Evolutionary conservation across 176 grass and related monocot species (phyloP).

Genomic region (Ananas comosus): DNA sequence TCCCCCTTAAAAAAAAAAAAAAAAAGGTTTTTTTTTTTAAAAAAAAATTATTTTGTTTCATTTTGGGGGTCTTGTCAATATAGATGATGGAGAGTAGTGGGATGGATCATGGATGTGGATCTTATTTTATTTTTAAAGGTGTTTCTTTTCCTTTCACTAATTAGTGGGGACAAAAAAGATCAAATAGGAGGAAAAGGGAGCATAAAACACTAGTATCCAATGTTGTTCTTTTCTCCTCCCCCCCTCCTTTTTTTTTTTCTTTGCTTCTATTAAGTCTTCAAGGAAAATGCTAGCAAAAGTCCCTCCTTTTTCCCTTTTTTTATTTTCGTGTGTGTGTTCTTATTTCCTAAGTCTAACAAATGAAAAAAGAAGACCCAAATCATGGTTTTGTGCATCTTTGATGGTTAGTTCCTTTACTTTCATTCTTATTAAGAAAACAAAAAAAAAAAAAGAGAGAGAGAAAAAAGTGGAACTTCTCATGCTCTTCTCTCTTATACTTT

Average conservation of each 20-base stretch:
- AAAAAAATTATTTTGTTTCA: too few relatives aligned
- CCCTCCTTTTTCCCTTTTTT: neutral
- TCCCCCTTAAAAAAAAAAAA: too few relatives aligned
- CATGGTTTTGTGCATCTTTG: constrained; percentile 1
- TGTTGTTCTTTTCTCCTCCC: neutral
- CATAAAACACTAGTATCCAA: constrained; percentile 16
- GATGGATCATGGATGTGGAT: too few relatives aligned
- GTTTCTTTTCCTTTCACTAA: too few relatives aligned
- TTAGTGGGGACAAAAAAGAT: too few relatives aligned
- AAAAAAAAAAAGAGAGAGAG: neutral
- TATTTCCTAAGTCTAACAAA: constrained; percentile 9
- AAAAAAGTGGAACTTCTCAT: constrained; percentile 7
- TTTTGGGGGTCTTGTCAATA: too few relatives aligned
- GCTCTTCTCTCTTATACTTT: neutral
- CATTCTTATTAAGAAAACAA: too few relatives aligned
- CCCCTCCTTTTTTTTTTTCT: neutral
- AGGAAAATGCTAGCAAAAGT: constrained; percentile 7
- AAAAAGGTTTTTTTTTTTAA: too few relatives aligned
- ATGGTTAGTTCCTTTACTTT: too few relatives aligned
- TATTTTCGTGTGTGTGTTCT: neutral
- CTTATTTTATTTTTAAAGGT: too few relatives aligned
- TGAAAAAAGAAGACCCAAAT: constrained; percentile 6
- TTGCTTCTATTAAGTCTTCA: constrained; percentile 3
- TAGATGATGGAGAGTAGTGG: too few relatives aligned
- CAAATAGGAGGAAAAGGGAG: too few relatives aligned